These are phyloP conservation scores for Geosmithia flava DNA, from an alignment of 2,329 filamentous ascomycete genomes.

Conservation along the genomic window DNA sequence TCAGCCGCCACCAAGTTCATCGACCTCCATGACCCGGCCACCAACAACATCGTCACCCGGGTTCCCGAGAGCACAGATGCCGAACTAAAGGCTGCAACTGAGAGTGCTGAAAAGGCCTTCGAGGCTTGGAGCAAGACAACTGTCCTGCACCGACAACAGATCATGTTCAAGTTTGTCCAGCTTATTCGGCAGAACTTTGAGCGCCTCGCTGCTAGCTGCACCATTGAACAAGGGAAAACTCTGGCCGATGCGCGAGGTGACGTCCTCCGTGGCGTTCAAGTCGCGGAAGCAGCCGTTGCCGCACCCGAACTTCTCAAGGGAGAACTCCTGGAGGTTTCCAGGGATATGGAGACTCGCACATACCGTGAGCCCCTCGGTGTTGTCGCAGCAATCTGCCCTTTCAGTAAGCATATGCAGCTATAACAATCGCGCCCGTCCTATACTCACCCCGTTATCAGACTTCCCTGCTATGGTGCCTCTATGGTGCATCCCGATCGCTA, in stretches of 20 bases:
- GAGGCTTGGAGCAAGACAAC: conserved; percentile 61
- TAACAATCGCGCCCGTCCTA: no score
- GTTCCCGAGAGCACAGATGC: conserved; percentile 74
- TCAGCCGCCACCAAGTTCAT: conserved; percentile 63
- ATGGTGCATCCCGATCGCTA: conserved; percentile 81
- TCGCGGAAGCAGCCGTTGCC: conserved; percentile 70
- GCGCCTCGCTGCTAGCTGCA: conserved; percentile 74
- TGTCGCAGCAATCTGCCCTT: conserved; percentile 74
- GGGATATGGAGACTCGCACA: conserved; percentile 80
- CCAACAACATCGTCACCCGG: conserved; percentile 73
- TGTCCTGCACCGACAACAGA: conserved; percentile 63
- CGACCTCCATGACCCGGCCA: conserved; percentile 70
- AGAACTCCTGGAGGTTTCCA: conserved; percentile 73
- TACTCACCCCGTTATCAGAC: no score
- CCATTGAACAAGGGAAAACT: conserved; percentile 80
- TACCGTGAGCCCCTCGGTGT: conserved; percentile 76
- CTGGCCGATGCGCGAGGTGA: conserved; percentile 74
- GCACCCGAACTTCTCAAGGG: conserved; percentile 75
- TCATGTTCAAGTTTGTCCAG: conserved; percentile 77
- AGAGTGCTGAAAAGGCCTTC: conserved; percentile 65
- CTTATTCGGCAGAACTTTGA: conserved; percentile 80
- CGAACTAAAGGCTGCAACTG: conserved; percentile 64
- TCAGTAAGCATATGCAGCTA: no score
- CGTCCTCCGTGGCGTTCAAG: conserved; percentile 70
- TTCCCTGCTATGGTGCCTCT: conserved; percentile 87